Evolutionary conservation across 371 early-diverging fungal species (phyloP).

Genomic region (Actinomortierella ambigua): DNA sequence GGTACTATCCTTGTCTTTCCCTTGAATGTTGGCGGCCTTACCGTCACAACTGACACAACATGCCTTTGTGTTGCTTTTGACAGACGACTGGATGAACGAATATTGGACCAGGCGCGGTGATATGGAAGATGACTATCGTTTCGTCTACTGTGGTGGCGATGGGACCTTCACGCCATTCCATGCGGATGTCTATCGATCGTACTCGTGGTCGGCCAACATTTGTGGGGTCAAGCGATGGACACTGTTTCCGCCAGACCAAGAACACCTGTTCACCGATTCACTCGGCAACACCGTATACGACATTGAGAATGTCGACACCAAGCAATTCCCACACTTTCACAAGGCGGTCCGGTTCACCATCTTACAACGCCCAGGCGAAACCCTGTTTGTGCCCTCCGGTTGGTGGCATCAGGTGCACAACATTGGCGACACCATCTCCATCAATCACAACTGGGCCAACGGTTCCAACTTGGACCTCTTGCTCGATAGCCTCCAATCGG

Average conservation of each 20-base stretch:
- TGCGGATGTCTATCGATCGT: conserved; percentile 77
- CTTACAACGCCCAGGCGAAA: conserved; percentile 67
- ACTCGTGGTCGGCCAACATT: conserved; percentile 81
- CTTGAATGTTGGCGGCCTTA: no score
- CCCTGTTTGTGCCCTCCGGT: conserved; percentile 74
- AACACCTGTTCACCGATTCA: conserved; percentile 52
- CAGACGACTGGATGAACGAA: conserved; percentile 80
- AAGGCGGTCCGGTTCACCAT: conserved; percentile 54
- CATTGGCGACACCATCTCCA: conserved; percentile 72
- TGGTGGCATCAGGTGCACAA: conserved; percentile 83
- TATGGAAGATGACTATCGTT: conserved; percentile 71
- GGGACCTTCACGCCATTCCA: conserved; percentile 81
- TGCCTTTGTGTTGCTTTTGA: background rate
- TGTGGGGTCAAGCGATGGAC: conserved; percentile 78
- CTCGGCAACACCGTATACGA: conserved; percentile 59
- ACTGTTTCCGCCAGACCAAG: conserved; percentile 69
- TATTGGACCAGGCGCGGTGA: conserved; percentile 55
- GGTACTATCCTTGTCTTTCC: no score
- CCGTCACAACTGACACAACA: no score
- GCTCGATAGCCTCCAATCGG: conserved; percentile 52
- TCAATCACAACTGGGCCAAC: conserved; percentile 81
- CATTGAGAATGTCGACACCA: conserved; percentile 59
- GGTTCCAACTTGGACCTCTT: conserved; percentile 58
- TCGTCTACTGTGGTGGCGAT: conserved; percentile 74
- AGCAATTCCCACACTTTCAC: conserved; percentile 55